phyloP scores from a whole-genome alignment of 2,329 filamentous ascomycete species.

The Neofusicoccum parvum region DNA sequence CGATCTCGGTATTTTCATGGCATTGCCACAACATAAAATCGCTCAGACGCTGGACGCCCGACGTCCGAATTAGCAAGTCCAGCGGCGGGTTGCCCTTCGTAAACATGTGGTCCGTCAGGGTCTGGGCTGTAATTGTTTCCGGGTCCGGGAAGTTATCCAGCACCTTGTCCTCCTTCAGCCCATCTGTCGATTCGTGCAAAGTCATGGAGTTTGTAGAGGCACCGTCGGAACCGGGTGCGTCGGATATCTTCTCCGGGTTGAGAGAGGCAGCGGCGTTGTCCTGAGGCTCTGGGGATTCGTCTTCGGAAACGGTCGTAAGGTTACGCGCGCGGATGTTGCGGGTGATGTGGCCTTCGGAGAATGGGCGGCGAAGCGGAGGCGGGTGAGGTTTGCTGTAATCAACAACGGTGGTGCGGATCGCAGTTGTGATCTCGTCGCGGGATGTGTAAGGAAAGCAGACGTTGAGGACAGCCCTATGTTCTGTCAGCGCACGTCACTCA shows the following conservation, averaged over 20 bases:
- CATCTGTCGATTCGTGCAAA: slow-evolving; percentile 16
- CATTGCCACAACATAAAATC: slow-evolving; percentile 99
- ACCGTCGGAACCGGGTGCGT: slow-evolving; percentile 30
- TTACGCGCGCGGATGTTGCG: slow-evolving; percentile 70
- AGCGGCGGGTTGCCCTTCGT: slow-evolving; percentile 83
- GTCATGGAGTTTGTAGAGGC: slow-evolving; percentile 23
- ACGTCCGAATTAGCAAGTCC: slow-evolving; percentile 89
- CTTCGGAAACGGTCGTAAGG: slow-evolving; percentile 44
- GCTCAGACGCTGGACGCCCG: slow-evolving; percentile 86
- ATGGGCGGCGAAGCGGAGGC: slow-evolving; percentile 63
- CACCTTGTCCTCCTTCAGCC: slow-evolving; percentile 8
- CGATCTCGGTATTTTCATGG: slow-evolving; percentile 87
- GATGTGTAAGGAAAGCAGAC: slow-evolving; percentile 98
- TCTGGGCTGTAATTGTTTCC: slow-evolving; percentile 82
- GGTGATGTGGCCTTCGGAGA: slow-evolving; percentile 84
- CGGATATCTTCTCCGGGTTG: slow-evolving; percentile 4
- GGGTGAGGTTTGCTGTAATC: slow-evolving; percentile 77
- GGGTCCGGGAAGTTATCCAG: slow-evolving; percentile 66
- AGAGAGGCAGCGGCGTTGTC: not conserved
- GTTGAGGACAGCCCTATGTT: slow-evolving; percentile 68
- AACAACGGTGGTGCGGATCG: slow-evolving; percentile 82
- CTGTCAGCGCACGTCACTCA: not conserved
- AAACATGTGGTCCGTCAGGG: slow-evolving; percentile 83
- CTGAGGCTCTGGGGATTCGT: slow-evolving; percentile 16
- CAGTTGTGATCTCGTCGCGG: slow-evolving; percentile 89